A percentile compares a stretch with the other conserved stretches of the same genome.
These are phyloP conservation scores for Cutaneotrichosporon sp. DNA, from an alignment of 1,284 basidiomycete genomes.

Conservation along the genomic window DNA sequence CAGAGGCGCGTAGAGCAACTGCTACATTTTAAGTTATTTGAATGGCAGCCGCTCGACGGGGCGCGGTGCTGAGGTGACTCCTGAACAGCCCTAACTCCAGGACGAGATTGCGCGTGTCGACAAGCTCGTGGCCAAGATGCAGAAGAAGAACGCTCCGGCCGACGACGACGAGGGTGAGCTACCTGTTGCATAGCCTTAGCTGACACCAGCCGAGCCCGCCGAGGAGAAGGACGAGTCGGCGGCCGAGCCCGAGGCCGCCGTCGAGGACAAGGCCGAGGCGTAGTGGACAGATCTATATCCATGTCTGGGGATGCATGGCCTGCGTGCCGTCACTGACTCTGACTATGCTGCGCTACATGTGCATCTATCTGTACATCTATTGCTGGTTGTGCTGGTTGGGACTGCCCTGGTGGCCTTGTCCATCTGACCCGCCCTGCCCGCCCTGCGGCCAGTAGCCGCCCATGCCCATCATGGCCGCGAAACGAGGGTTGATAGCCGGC, in stretches of 20 bases:
- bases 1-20: no score
- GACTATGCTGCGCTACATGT: neutral
- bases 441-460: slow-evolving; percentile 18
- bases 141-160: slow-evolving; percentile 47
- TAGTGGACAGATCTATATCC: neutral
- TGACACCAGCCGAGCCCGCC: neutral
- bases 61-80: no score
- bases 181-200: neutral
- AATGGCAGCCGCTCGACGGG: no score
- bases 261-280: neutral
- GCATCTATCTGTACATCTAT: neutral
- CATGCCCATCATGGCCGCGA: slow-evolving; percentile 44
- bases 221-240: neutral
- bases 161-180: slow-evolving; percentile 12
- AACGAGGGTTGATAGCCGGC: slow-evolving; percentile 50
- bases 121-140: slow-evolving; percentile 58
- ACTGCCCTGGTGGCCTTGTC: neutral
- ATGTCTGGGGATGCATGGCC: slow-evolving; percentile 1
- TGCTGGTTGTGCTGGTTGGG: slow-evolving; percentile 1
- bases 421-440: neutral
- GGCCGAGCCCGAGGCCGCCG: slow-evolving; percentile 4
- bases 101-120: slow-evolving; percentile 71
- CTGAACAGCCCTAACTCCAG: neutral
- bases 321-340: neutral
- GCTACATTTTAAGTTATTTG: no score